Evolutionary conservation across 2,329 filamentous ascomycete species (phyloP).

Genomic region (Acrocalymma vagum): DNA sequence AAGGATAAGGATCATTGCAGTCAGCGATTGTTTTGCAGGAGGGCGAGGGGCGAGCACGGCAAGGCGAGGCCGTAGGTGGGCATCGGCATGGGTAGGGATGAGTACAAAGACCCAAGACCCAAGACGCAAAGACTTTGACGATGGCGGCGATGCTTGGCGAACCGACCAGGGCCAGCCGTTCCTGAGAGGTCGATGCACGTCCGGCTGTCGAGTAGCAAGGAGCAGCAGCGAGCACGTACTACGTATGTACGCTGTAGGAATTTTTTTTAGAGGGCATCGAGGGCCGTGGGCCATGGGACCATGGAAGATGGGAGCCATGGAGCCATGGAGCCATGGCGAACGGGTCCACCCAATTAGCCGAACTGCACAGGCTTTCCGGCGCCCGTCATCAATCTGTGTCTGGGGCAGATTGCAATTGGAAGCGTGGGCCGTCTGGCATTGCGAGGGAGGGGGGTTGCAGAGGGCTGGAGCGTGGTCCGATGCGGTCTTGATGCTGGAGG

Average conservation of each 20-base stretch:
- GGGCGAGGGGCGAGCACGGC: too few relatives aligned
- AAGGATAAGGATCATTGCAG: constrained; percentile 27
- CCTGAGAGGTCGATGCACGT: constrained; percentile 23
- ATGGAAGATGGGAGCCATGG: constrained; percentile 13
- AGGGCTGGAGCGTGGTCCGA: background rate
- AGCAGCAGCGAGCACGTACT: too few relatives aligned
- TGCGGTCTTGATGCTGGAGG: background rate
- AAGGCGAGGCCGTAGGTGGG: background rate
- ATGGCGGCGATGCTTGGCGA: constrained; percentile 33
- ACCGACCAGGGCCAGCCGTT: constrained; percentile 31
- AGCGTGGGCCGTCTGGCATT: constrained; percentile 2
- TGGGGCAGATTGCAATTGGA: too few relatives aligned
- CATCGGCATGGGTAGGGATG: background rate
- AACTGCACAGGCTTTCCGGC: constrained; percentile 11
- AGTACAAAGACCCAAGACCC: background rate
- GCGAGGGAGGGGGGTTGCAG: constrained; percentile 4
- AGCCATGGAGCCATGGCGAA: constrained; percentile 14
- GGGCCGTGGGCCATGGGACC: constrained; percentile 12
- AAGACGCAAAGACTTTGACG: too few relatives aligned
- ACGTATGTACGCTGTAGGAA: too few relatives aligned
- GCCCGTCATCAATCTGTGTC: too few relatives aligned
- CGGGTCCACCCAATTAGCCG: constrained; percentile 15
- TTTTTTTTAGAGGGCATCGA: constrained; percentile 10
- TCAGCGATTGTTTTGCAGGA: constrained; percentile 17
- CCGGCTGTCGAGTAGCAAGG: too few relatives aligned